Evolutionary conservation across 1,139 yeast genomes (phyloP).

Genomic region (Torulaspora pretoriensis): DNA sequence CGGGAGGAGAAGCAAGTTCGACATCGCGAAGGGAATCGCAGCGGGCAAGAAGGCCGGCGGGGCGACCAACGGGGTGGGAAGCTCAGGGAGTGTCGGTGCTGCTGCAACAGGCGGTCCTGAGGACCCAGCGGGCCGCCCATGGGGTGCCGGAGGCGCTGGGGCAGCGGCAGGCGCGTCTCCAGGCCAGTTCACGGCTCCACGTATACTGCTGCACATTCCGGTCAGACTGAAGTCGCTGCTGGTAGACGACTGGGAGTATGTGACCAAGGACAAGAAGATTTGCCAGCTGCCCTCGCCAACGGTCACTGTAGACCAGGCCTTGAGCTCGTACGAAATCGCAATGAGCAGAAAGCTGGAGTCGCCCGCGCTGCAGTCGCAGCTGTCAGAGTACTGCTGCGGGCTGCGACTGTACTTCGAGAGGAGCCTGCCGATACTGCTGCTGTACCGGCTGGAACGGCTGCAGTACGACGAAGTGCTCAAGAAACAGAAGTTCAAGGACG

Average conservation of each 20-base stretch:
- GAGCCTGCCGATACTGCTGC: conserved; percentile 63
- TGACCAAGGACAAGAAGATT: conserved; percentile 73
- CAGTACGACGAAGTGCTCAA: conserved; percentile 62
- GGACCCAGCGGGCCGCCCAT: conserved; percentile 1
- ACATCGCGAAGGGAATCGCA: conserved; percentile 3
- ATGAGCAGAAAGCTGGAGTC: conserved; percentile 30
- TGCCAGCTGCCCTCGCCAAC: conserved; percentile 54
- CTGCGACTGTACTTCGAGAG: conserved; percentile 73
- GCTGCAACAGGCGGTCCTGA: neutral
- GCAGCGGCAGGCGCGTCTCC: conserved; percentile 8
- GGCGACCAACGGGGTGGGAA: neutral
- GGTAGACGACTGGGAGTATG: conserved; percentile 90
- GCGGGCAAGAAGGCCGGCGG: conserved; percentile 7
- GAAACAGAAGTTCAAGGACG: conserved; percentile 38
- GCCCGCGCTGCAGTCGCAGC: conserved; percentile 48
- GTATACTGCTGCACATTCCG: conserved; percentile 55
- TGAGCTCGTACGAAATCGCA: conserved; percentile 44
- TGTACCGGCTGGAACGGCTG: conserved; percentile 80
- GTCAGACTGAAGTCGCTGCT: conserved; percentile 62
- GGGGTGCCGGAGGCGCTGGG: conserved; percentile 1
- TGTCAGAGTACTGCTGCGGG: conserved; percentile 67
- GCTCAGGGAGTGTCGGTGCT: conserved; percentile 5
- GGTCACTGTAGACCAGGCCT: conserved; percentile 48
- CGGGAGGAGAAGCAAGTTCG: conserved; percentile 1
- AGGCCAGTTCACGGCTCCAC: conserved; percentile 37